These are phyloP conservation scores for Macrolepiota dolichaula DNA, from an alignment of 768 basidiomycete genomes.

Conservation along the genomic window DNA sequence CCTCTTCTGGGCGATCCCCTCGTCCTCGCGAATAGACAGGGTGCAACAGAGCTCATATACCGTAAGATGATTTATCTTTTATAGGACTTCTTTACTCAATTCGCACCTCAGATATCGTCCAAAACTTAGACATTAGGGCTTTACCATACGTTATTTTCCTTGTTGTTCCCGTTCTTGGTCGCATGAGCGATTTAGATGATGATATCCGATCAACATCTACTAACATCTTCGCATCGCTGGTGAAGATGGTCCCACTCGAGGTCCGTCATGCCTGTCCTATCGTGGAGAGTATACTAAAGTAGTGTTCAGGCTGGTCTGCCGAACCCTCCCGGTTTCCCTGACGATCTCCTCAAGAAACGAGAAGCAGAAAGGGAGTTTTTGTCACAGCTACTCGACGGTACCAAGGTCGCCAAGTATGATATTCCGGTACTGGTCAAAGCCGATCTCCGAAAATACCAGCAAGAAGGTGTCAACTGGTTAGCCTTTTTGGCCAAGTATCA, in stretches of 20 bases:
- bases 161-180: conserved; percentile 91
- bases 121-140: conserved; percentile 88
- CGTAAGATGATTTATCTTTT: conserved; percentile 52
- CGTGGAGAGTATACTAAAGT: not conserved
- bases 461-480: conserved; percentile 98
- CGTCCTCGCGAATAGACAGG: conserved; percentile 75
- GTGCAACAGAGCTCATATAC: conserved; percentile 85
- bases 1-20: conserved; percentile 81
- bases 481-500: conserved; percentile 98
- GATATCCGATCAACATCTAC: conserved; percentile 91
- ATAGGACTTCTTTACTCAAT: conserved; percentile 10
- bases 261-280: conserved; percentile 35
- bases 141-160: conserved; percentile 96
- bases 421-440: conserved; percentile 89
- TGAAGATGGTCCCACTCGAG: conserved; percentile 98
- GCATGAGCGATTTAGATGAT: conserved; percentile 95
- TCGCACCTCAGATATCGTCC: conserved; percentile 71
- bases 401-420: conserved; percentile 86
- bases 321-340: conserved; percentile 89
- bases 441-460: conserved; percentile 94
- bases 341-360: conserved; percentile 80
- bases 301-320: conserved; percentile 83
- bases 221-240: conserved; percentile 94
- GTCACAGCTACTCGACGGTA: conserved; percentile 90
- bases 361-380: conserved; percentile 89